Evolutionary conservation across 2,329 filamentous ascomycete genomes (phyloP).

Genomic region (Parastagonospora nodorum): DNA sequence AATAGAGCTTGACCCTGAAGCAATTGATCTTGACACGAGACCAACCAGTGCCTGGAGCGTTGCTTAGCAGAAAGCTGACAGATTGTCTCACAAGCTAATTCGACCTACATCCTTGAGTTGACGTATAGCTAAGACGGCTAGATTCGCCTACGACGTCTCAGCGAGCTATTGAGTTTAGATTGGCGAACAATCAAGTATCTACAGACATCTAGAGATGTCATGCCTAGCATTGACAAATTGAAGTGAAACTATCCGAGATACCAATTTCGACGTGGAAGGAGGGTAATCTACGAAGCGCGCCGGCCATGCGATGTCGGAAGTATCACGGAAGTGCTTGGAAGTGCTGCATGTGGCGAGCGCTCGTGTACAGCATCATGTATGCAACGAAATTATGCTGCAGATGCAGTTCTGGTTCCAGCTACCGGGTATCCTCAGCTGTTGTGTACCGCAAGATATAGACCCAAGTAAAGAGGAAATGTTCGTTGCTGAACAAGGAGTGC

Average conservation of each 20-base stretch:
- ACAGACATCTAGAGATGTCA: no score
- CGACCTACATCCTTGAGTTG: neutral
- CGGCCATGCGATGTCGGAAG: neutral
- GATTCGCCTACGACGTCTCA: neutral
- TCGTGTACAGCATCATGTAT: neutral
- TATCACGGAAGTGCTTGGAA: neutral
- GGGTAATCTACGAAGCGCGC: neutral
- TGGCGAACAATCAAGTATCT: neutral
- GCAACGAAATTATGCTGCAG: constrained; percentile 2
- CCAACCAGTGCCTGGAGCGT: neutral
- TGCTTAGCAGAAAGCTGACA: neutral
- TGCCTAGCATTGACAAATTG: no score
- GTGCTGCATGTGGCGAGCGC: neutral
- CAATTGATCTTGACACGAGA: no score
- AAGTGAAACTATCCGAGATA: no score
- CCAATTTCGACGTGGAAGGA: neutral
- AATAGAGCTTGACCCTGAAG: no score
- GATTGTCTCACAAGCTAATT: neutral
- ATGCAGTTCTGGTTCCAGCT: constrained; percentile 4
- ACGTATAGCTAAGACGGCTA: neutral
- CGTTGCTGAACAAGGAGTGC: constrained; percentile 2
- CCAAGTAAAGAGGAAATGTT: neutral
- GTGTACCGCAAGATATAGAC: constrained; percentile 2
- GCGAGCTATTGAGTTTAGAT: neutral
- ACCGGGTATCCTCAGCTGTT: constrained; percentile 7